These are phyloP conservation scores for Heritiera fomes DNA, from an alignment of 345 rosid species.

Conservation along the genomic window DNA sequence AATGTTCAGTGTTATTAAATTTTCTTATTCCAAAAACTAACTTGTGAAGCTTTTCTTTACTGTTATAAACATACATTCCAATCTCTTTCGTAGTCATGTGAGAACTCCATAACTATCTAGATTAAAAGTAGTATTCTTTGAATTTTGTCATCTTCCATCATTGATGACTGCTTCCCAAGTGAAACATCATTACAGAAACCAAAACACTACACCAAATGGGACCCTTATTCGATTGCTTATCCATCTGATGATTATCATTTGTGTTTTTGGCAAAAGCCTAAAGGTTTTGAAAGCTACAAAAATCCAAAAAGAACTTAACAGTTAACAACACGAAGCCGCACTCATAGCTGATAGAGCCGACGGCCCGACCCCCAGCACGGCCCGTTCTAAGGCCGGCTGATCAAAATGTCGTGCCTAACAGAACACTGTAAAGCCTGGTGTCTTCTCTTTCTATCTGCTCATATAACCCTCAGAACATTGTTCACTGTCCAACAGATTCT, in stretches of 20 bases:
- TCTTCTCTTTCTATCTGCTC: slow-evolving; percentile 29
- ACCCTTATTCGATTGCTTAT: slow-evolving; percentile 4
- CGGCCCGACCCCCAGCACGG: slow-evolving; percentile 30
- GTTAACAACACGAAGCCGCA: slow-evolving; percentile 17
- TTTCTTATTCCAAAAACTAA: too few relatives aligned
- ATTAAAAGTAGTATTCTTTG: neutral
- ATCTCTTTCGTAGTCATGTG: too few relatives aligned
- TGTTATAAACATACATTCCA: too few relatives aligned
- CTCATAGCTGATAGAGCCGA: slow-evolving; percentile 35
- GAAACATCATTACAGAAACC: neutral
- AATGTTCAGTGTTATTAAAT: too few relatives aligned
- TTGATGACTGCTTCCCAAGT: neutral
- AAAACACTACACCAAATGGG: neutral
- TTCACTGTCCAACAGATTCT: slow-evolving; percentile 35
- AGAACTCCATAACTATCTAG: too few relatives aligned
- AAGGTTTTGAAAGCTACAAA: neutral
- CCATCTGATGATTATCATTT: neutral
- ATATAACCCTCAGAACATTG: slow-evolving; percentile 37
- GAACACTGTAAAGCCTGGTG: slow-evolving; percentile 49
- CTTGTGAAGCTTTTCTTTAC: too few relatives aligned
- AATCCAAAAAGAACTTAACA: slow-evolving; percentile 2
- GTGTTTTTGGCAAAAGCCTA: neutral
- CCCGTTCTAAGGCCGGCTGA: slow-evolving; percentile 47
- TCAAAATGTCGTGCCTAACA: slow-evolving; percentile 43
- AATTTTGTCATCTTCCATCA: slow-evolving; percentile 4